These are phyloP conservation scores for Coemansia sp. DNA, from an alignment of 192 early-diverging fungal species.

Conservation along the genomic window DNA sequence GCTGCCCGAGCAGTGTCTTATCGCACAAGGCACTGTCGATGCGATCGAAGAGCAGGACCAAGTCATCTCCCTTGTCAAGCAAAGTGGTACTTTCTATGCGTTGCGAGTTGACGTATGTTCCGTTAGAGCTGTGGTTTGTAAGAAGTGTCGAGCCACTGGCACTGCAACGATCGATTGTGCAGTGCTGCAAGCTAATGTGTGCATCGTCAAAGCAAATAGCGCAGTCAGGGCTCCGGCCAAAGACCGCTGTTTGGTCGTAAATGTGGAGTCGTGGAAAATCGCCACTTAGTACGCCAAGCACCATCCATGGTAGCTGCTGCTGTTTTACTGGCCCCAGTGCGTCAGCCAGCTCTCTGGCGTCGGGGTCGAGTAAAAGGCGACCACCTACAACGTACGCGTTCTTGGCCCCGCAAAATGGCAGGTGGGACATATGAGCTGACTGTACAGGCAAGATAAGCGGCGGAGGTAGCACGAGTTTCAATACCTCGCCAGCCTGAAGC, in stretches of 20 bases:
- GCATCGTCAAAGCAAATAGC: slow-evolving; percentile 30
- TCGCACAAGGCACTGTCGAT: slow-evolving; percentile 7
- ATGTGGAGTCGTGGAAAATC: slow-evolving; percentile 26
- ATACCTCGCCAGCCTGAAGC: neutral
- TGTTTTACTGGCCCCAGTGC: neutral
- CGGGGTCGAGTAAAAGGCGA: slow-evolving; percentile 28
- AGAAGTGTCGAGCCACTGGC: slow-evolving; percentile 15
- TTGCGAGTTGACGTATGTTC: slow-evolving; percentile 43
- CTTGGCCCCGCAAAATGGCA: slow-evolving; percentile 29
- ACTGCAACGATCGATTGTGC: slow-evolving; percentile 16
- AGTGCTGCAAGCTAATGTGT: slow-evolving; percentile 43
- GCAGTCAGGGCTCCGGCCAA: slow-evolving; percentile 39
- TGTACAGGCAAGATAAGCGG: slow-evolving; percentile 42
- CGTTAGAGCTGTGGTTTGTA: slow-evolving; percentile 36
- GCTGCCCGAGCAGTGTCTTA: slow-evolving; percentile 30
- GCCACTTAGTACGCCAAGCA: slow-evolving; percentile 29
- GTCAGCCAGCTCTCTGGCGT: neutral
- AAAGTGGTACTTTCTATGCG: slow-evolving; percentile 10
- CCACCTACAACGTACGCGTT: slow-evolving; percentile 29
- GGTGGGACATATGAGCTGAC: slow-evolving; percentile 30
- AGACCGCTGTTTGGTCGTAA: slow-evolving; percentile 11
- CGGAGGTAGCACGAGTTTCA: slow-evolving; percentile 13
- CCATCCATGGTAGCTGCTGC: slow-evolving; percentile 18
- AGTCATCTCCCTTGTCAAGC: slow-evolving; percentile 32
- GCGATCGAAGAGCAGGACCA: slow-evolving; percentile 40